Evolutionary conservation across 192 early-diverging fungal genomes (phyloP), one percentile per base, ranked within the genome.

Genomic region (Diversispora eburnea): DNA sequence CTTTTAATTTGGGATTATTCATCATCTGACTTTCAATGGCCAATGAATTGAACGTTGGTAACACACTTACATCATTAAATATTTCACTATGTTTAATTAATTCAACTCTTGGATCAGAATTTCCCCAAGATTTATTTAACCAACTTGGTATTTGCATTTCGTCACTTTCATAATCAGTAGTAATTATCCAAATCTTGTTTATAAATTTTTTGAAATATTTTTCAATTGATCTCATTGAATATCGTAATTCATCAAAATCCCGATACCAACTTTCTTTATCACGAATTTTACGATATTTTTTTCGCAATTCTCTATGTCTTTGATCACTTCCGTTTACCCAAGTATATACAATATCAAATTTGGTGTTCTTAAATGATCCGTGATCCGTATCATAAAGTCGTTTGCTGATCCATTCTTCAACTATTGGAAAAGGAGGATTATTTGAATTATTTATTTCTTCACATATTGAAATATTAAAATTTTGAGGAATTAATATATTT

Each of bases 321-420:
- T 74, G 47, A 46, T 82, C 81, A 0, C 78, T 79, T 25, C 81
- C 81, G 66, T 82, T 82, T 25, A 82, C 81, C 81, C 81, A 82
- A 19, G 78, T 82, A 54, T 82, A 82, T 46, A 82, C 74, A 42
- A 80, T 60, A 33, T 82, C 81, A 19, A 77, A 60, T 60, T 20
- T 5, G 6, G 22, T 25, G 9, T 19, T 0, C 0, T 60, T 20
- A 19, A 8, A 41, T 25, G 58, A 20, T 54, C 51, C 51, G 4
- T 13, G 51, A 47, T 46, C 4, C 47, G 0, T 33, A 33, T 33
- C 2, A 33, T 33, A 33, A 33, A 33, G 25, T 33, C 25, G 0
- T 33, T 33, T 33, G 25, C 25, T 33, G 25, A 33, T 33, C 25
- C 25, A 33, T 33, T 33, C 25, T 33, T 33, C 25, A 33, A 33